Conservation (phyloP, 805 yeast species). For the Candida oleophila region DNA sequence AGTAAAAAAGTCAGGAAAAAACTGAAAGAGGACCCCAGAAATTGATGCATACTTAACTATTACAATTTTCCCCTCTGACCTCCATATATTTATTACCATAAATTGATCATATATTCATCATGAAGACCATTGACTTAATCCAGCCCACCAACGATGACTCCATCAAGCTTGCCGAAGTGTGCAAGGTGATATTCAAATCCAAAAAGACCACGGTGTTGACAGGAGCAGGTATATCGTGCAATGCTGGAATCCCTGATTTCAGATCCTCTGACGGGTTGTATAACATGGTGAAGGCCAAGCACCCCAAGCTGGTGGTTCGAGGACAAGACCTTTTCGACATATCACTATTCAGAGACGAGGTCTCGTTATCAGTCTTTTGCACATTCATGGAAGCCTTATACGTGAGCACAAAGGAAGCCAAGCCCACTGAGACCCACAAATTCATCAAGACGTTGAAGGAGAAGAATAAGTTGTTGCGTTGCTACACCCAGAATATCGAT, state of each 20-base stretch:
- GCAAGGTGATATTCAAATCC: constrained; percentile 48
- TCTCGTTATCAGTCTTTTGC: constrained; percentile 72
- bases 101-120: no score
- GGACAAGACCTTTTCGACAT: constrained; percentile 93
- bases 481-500: constrained; percentile 95
- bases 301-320: constrained; percentile 61
- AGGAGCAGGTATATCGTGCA: constrained; percentile 96
- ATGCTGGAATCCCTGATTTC: constrained; percentile 97
- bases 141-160: constrained; percentile 25
- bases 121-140: constrained; percentile 30
- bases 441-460: constrained; percentile 63
- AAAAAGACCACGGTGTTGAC: constrained; percentile 69
- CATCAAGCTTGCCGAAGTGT: constrained; percentile 37
- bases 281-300: constrained; percentile 61
- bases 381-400: constrained; percentile 85
- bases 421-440: constrained; percentile 81
- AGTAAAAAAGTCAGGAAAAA: background rate
- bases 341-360: constrained; percentile 68
- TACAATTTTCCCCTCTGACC: background rate
- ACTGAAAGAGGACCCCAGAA: no score
- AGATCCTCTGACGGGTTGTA: constrained; percentile 83
- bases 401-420: constrained; percentile 58
- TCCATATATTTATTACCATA: background rate
- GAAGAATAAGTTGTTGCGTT: constrained; percentile 67
- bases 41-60: background rate